phyloP scores from a whole-genome alignment of 192 early-diverging fungal genomes.

The Coemansia sp. region DNA sequence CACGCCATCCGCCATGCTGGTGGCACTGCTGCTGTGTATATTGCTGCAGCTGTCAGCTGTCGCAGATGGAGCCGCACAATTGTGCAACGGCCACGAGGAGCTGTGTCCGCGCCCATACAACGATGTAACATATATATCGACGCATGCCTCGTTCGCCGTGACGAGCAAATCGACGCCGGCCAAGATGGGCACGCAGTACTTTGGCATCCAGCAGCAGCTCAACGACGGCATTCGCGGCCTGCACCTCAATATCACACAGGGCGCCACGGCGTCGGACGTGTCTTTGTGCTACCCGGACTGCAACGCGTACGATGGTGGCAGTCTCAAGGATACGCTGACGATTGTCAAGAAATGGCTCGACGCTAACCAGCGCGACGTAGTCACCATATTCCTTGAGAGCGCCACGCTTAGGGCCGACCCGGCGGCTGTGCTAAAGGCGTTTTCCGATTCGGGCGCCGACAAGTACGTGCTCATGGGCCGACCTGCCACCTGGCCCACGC shows the following conservation, averaged over 20 bases:
- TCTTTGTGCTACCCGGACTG: slow-evolving; percentile 43
- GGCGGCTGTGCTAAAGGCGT: slow-evolving; percentile 28
- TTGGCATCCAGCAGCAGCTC: slow-evolving; percentile 39
- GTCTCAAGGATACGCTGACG: slow-evolving; percentile 27
- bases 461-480: slow-evolving; percentile 34
- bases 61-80: slow-evolving; percentile 6
- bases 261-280: slow-evolving; percentile 24
- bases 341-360: slow-evolving; percentile 42
- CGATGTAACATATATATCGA: slow-evolving; percentile 36
- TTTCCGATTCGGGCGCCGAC: slow-evolving; percentile 30
- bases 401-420: slow-evolving; percentile 22
- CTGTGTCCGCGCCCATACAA: slow-evolving; percentile 48
- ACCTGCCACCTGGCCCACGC: slow-evolving; percentile 37
- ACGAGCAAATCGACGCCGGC: slow-evolving; percentile 12
- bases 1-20: slow-evolving; percentile 1
- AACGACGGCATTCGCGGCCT: slow-evolving; percentile 49
- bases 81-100: slow-evolving; percentile 45
- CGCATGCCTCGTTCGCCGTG: slow-evolving; percentile 47
- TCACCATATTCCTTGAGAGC: slow-evolving; percentile 48
- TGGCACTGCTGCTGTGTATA: slow-evolving; percentile 17
- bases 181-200: slow-evolving; percentile 43
- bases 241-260: slow-evolving; percentile 38
- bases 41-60: slow-evolving; percentile 21
- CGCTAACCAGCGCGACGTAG: slow-evolving; percentile 36
- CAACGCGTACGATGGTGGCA: slow-evolving; percentile 42